Conservation (phyloP, 2,329 filamentous ascomycete genomes). For the Arthrinium puccinioides region DNA sequence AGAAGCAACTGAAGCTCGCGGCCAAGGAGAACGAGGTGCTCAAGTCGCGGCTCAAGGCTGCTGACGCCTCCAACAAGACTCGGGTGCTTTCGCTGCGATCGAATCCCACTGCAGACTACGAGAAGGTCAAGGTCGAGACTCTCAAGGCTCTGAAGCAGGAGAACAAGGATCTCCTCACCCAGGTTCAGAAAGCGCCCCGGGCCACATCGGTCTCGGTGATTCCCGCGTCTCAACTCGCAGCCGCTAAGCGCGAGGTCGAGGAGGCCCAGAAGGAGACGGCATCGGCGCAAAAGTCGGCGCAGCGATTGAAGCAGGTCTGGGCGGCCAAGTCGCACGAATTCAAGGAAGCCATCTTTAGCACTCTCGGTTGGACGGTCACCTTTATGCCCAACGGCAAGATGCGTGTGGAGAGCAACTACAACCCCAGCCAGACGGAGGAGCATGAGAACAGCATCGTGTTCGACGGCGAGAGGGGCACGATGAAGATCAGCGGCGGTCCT, state of each 20-base stretch:
- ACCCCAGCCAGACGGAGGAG: constrained; percentile 60
- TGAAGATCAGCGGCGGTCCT: constrained; percentile 93
- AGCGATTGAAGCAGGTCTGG: constrained; percentile 89
- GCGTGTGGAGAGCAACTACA: constrained; percentile 80
- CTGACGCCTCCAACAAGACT: constrained; percentile 62
- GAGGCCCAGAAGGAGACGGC: constrained; percentile 62
- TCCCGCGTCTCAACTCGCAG: constrained; percentile 68
- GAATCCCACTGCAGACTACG: constrained; percentile 85
- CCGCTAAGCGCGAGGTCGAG: constrained; percentile 66
- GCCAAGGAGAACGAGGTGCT: constrained; percentile 66
- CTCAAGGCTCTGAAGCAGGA: constrained; percentile 72
- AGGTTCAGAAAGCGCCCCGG: constrained; percentile 48
- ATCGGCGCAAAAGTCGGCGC: constrained; percentile 73
- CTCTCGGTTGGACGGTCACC: constrained; percentile 89
- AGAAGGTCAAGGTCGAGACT: constrained; percentile 77
- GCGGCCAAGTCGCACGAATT: constrained; percentile 87
- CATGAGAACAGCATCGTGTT: constrained; percentile 74
- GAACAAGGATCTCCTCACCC: constrained; percentile 73
- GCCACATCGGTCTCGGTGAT: constrained; percentile 51
- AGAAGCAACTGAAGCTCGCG: constrained; percentile 65
- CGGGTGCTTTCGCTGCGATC: constrained; percentile 79
- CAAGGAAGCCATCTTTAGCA: constrained; percentile 85
- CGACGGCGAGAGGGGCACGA: constrained; percentile 88
- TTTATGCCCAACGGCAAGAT: constrained; percentile 98
- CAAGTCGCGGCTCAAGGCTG: constrained; percentile 63